Conservation (phyloP, 208 protist species). For the Trichomonas tenax region DNA sequence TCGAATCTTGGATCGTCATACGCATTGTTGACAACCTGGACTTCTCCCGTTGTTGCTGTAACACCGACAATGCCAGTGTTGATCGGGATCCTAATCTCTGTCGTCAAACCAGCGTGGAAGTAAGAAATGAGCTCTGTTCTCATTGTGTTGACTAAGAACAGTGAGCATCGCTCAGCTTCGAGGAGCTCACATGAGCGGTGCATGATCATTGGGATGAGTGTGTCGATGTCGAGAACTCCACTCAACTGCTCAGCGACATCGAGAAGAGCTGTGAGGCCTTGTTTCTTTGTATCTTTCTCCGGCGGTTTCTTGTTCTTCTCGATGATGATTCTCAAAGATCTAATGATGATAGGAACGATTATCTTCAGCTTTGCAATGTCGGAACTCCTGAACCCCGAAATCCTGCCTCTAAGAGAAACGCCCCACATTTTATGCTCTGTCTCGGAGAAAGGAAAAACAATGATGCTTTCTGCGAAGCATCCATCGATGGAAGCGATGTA, state of each 20-base stretch:
- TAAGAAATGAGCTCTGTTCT: neutral
- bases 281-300: neutral
- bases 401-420: neutral
- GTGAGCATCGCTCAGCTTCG: neutral
- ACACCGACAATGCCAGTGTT: constrained; percentile 27
- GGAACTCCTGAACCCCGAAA: neutral
- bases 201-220: neutral
- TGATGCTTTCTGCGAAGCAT: neutral
- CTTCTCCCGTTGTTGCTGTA: constrained; percentile 34
- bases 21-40: constrained; percentile 41
- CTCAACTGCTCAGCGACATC: neutral
- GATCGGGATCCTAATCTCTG: constrained; percentile 22
- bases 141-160: neutral
- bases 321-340: neutral
- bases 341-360: neutral
- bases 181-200: neutral
- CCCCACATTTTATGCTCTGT: neutral
- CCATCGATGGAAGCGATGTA: neutral
- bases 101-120: neutral
- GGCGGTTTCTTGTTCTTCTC: neutral
- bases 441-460: neutral
- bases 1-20: constrained; percentile 42
- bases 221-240: neutral
- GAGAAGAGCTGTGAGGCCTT: neutral
- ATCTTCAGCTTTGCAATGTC: neutral